Evolutionary conservation across 352 stramenopile genomes (phyloP), one percentile per base, ranked within the genome.

Genomic region (Globisporangium spiculum): DNA sequence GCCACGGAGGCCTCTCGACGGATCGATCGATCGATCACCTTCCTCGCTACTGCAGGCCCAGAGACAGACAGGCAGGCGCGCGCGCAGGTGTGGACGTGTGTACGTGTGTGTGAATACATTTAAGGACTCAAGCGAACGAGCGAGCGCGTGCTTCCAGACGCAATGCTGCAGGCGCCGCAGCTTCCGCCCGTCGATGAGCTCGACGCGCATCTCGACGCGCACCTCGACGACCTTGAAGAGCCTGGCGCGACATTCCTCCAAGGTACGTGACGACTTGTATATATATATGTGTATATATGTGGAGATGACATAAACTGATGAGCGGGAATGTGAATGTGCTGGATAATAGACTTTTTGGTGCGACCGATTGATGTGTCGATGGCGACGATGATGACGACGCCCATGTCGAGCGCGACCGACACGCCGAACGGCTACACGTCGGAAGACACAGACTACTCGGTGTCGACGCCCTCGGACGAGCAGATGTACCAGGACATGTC

Each of bases 361-460:
- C 74, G 60, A 10, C 32, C 71, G 34, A 46, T 57, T n/a, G 34
- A 56, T 54, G 44, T 26, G 50, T 52, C 62, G 62, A 27, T 60
- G 54, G 34, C 54, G 18, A 44, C 54, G 18, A 86, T 84, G 46
- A 68, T 74, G 44, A 58, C 67, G 10, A 74, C 70, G 32, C 71
- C 71, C 36, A 64, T 60, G 38, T 70, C 60, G 18, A 72, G 60
- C 54, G 60, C 18, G 38, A 83, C 71, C 41, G 71, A 79, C 68
- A 91, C 85, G 32, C 85, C 83, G 12, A 92, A 87, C 66, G 86
- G 86, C 34, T 95, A 95, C 73, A 95, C 88, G 57, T 92, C 84
- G 0, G 88, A 95, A 68, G 88, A 95, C 67, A 91, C 84, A 34
- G 88, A 93, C 65, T 93, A 95, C 71, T 91, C 88, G 64, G 73